Conservation (phyloP, 2,329 filamentous ascomycete species). For the Xylariaceae sp. region DNA sequence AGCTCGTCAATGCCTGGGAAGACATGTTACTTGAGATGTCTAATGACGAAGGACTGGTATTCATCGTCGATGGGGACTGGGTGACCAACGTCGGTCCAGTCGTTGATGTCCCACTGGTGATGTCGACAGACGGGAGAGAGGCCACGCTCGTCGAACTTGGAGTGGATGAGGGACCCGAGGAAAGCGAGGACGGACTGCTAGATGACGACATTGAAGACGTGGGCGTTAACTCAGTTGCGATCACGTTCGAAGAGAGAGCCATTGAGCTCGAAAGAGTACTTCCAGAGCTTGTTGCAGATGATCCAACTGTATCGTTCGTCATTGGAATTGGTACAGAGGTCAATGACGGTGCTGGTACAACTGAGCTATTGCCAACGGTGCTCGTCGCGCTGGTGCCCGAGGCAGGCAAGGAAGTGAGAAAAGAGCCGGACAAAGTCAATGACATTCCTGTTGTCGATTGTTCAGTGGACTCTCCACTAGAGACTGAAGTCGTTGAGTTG, state of each 20-base stretch:
- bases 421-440: conserved; percentile 7
- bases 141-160: conserved; percentile 11
- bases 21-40: conserved; percentile 7
- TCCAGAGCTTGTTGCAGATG: conserved; percentile 1
- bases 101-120: conserved; percentile 9
- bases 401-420: conserved; percentile 5
- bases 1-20: conserved; percentile 7
- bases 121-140: conserved; percentile 1
- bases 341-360: conserved; percentile 6
- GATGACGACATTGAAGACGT: conserved; percentile 7
- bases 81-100: neutral
- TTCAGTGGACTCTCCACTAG: neutral
- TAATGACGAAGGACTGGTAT: neutral
- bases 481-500: conserved; percentile 19
- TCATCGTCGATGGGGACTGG: too few relatives aligned
- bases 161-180: conserved; percentile 4
- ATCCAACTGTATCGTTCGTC: conserved; percentile 16
- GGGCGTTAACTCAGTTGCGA: neutral
- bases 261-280: neutral
- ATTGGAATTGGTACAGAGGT: conserved; percentile 14
- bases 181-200: conserved; percentile 4
- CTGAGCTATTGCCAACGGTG: conserved; percentile 9
- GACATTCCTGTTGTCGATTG: neutral
- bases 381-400: conserved; percentile 12
- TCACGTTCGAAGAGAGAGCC: neutral